A percentile compares a stretch with the other conserved stretches of the same genome.
phyloP scores from a whole-genome alignment of 2,329 filamentous ascomycete species.

The Geosmithia putterillii region DNA sequence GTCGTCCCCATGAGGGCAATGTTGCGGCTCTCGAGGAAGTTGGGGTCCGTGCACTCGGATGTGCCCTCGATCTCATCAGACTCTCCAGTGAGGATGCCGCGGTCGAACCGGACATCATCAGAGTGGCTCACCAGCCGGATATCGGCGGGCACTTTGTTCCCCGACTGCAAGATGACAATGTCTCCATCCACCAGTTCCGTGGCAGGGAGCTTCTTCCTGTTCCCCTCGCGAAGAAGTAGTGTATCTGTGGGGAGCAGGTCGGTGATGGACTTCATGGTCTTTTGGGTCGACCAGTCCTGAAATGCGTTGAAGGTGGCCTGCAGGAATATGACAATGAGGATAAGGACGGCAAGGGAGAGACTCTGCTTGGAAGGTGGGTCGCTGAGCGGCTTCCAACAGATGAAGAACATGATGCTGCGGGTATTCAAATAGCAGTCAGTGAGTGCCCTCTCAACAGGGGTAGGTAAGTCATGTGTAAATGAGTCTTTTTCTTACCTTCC shows the following conservation, averaged over 20 bases:
- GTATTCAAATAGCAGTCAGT: too few relatives aligned
- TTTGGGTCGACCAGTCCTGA: slow-evolving; percentile 32
- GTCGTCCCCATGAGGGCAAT: slow-evolving; percentile 29
- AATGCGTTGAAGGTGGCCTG: slow-evolving; percentile 33
- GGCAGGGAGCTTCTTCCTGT: slow-evolving; percentile 23
- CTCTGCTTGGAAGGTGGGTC: slow-evolving; percentile 28
- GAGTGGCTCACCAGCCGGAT: slow-evolving; percentile 27
- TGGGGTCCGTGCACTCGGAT: slow-evolving; percentile 23
- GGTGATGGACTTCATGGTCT: slow-evolving; percentile 33
- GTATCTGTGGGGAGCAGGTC: slow-evolving; percentile 30
- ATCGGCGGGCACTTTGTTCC: slow-evolving; percentile 35
- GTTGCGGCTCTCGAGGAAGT: slow-evolving; percentile 29
- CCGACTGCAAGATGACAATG: slow-evolving; percentile 29
- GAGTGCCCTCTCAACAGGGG: neutral
- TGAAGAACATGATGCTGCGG: slow-evolving; percentile 29
- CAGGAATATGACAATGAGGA: slow-evolving; percentile 32
- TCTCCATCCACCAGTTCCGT: slow-evolving; percentile 32
- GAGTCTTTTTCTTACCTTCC: slow-evolving; percentile 9
- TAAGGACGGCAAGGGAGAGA: slow-evolving; percentile 30
- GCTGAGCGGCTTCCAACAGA: slow-evolving; percentile 34
- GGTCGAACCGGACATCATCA: slow-evolving; percentile 28
- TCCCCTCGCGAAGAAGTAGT: slow-evolving; percentile 29
- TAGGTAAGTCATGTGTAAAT: neutral
- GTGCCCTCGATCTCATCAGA: slow-evolving; percentile 26
- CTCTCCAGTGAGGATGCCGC: slow-evolving; percentile 28